These are phyloP conservation scores for Fusarium pininemorale DNA, from an alignment of 2,329 filamentous ascomycete genomes.

Conservation along the genomic window DNA sequence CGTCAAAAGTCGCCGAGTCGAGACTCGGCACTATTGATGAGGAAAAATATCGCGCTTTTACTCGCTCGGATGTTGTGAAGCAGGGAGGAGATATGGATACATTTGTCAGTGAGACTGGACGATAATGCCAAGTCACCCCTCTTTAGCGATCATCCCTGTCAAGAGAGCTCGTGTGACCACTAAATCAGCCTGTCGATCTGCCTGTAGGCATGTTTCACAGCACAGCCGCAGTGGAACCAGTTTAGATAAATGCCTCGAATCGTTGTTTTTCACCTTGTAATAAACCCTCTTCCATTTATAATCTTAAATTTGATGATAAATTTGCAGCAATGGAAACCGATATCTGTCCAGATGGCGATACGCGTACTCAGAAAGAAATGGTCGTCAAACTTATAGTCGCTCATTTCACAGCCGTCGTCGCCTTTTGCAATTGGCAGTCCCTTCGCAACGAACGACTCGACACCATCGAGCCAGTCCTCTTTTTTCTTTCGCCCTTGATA, in stretches of 20 bases:
- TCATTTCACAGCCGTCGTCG: slow-evolving; percentile 2
- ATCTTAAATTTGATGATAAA: rapidly evolving
- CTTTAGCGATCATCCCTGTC: not conserved
- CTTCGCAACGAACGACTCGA: slow-evolving; percentile 12
- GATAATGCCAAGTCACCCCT: not conserved
- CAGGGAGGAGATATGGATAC: not conserved
- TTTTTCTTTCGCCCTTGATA: slow-evolving; percentile 5
- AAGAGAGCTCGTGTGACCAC: not conserved
- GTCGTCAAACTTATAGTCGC: slow-evolving; percentile 20
- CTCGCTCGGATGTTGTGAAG: not conserved
- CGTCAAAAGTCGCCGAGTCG: not conserved
- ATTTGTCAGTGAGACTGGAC: not conserved
- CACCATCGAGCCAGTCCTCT: slow-evolving; percentile 14
- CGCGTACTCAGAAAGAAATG: not conserved
- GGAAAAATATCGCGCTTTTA: not conserved
- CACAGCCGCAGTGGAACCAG: not conserved
- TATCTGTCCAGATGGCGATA: not conserved
- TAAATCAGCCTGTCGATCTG: not conserved
- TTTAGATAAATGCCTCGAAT: not conserved
- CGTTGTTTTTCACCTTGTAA: too few species aligned
- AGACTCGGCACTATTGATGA: not conserved
- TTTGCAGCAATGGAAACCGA: not conserved
- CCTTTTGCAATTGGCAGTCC: slow-evolving; percentile 17
- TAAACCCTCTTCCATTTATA: too few species aligned
- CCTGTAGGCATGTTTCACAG: not conserved